These are phyloP conservation scores for Pittosporum tobira DNA, from an alignment of 129 eudicot genomes.

Conservation along the genomic window DNA sequence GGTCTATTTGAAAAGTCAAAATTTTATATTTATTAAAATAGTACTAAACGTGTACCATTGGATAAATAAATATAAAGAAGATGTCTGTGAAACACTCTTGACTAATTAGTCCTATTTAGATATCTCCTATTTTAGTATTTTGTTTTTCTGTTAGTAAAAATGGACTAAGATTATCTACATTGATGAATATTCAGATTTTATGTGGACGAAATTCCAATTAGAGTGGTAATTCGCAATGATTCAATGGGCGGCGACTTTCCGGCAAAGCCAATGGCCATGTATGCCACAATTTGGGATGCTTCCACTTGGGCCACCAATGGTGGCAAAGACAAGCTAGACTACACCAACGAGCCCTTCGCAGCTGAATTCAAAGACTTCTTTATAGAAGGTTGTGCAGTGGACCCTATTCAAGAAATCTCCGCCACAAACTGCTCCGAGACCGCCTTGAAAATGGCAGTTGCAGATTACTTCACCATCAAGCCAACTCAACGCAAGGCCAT, in stretches of 20 bases:
- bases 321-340: slow-evolving; percentile 59
- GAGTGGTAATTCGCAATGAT: slow-evolving; percentile 41
- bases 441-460: slow-evolving; percentile 27
- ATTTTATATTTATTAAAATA: too few relatives aligned
- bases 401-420: slow-evolving; percentile 47
- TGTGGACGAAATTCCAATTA: slow-evolving; percentile 68
- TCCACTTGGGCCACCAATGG: slow-evolving; percentile 83
- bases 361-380: slow-evolving; percentile 59
- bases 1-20: too few relatives aligned
- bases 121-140: too few relatives aligned
- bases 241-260: slow-evolving; percentile 82
- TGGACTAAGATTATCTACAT: too few relatives aligned
- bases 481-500: slow-evolving; percentile 41
- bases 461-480: slow-evolving; percentile 41
- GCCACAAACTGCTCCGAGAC: slow-evolving; percentile 46
- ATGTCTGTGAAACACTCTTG: too few relatives aligned
- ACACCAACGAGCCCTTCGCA: slow-evolving; percentile 53
- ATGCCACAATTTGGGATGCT: slow-evolving; percentile 89
- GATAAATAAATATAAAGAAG: too few relatives aligned
- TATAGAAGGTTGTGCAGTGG: slow-evolving; percentile 68
- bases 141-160: too few relatives aligned
- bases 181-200: slow-evolving; percentile 42
- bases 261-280: slow-evolving; percentile 85
- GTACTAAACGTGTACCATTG: too few relatives aligned
- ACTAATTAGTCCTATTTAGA: too few relatives aligned